phyloP scores from a whole-genome alignment of 2,329 filamentous ascomycete species.

The Apiospora saccharicola region DNA sequence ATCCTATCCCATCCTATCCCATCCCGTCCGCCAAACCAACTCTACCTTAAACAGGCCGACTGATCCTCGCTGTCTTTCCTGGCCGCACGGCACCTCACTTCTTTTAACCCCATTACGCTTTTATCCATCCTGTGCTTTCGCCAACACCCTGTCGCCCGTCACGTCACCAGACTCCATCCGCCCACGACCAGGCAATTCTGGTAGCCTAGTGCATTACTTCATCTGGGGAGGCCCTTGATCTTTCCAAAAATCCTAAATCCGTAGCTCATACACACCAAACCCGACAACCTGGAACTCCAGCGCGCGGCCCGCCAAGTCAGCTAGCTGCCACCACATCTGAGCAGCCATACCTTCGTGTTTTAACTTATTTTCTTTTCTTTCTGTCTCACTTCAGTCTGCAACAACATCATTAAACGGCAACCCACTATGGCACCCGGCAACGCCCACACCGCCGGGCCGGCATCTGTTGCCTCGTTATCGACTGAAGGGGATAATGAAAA shows the following conservation, averaged over 20 bases:
- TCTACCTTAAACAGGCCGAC: background rate
- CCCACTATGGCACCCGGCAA: background rate
- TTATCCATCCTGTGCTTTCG: background rate
- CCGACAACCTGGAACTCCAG: slow-evolving; percentile 11
- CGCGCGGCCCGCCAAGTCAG: slow-evolving; percentile 8
- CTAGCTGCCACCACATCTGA: background rate
- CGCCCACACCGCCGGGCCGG: slow-evolving; percentile 4
- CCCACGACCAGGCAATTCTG: background rate
- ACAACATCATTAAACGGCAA: background rate
- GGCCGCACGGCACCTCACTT: background rate
- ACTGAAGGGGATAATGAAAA: slow-evolving; percentile 45
- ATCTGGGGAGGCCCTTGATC: background rate
- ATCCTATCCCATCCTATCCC: background rate
- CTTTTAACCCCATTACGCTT: background rate
- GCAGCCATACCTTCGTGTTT: background rate
- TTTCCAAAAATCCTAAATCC: background rate
- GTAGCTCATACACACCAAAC: slow-evolving; percentile 1
- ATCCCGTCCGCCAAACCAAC: background rate
- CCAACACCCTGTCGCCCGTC: background rate
- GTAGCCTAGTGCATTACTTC: background rate
- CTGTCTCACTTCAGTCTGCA: background rate
- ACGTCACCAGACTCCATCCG: background rate
- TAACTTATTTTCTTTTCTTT: background rate
- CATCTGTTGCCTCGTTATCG: slow-evolving; percentile 31
- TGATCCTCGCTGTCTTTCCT: background rate